Base-by-base conservation (phyloP, 495 filamentous ascomycete species). In the Penicillium cinerascens region DNA sequence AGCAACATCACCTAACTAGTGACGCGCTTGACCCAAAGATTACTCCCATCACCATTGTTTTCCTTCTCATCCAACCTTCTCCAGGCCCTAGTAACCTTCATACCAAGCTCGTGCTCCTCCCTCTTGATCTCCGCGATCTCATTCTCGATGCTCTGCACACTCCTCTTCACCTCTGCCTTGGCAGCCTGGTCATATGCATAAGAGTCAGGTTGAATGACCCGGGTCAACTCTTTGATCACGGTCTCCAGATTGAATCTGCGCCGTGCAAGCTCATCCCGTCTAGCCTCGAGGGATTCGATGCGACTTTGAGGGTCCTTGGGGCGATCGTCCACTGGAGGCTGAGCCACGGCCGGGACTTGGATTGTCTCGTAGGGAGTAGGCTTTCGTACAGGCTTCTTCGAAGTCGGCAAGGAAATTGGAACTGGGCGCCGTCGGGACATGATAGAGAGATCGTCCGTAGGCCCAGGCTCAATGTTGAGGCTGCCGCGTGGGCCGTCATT, bases 61-160 rank as follows among this genome's bases (percentile, higher is more conserved):
- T 91, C 87, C 40, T 79, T 73, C 58, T 89, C 80, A 63, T 92
- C 88, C 49, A 82, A 73, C 51, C 87, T 78, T 67, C 89, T 92
- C 71, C 85, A 92, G 6, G 89, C 88, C 43, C 91, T 71, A 62
- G 92, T 83, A 38, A 96, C 67, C 71, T 84, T 89, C 60, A 97
- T 63, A 9, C 92, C 92, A 36, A 92, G 74, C 54, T 96, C 92
- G 63, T 96, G 90, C 62, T 91, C 84, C 68, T 93, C 84, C 51
- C 82, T 77, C 71, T 82, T 80, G 21, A 96, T 82, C 46, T 95
- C 89, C 7, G 85, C 86, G 35, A 95, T 77, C 67, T 95, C 89
- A 51, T 72, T 74, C 38, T 83, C 77, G n/a, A 95, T 72, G 29
- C 72, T 75, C 57, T 85, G 82, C 2, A 95, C 80, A 54, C 84